These are phyloP conservation scores for Hypoxylon fragiforme DNA, from an alignment of 495 filamentous ascomycete genomes.

Conservation along the genomic window DNA sequence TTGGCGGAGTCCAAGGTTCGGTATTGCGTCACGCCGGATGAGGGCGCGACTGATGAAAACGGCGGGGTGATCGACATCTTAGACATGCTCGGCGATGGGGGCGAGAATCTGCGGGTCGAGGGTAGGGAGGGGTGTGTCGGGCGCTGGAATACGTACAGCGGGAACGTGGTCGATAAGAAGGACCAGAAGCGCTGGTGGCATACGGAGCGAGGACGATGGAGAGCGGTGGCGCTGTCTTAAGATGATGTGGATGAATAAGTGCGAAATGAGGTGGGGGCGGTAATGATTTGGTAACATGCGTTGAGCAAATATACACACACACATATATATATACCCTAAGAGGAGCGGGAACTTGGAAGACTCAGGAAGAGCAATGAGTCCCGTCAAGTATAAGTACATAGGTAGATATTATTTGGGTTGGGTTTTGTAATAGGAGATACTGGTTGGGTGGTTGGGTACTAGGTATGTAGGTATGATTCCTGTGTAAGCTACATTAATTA, in stretches of 20 bases:
- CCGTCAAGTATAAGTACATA: too few relatives aligned
- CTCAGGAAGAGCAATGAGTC: not conserved
- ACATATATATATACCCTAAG: conserved; percentile 24
- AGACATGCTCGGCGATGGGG: conserved; percentile 52
- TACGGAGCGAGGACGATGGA: conserved; percentile 53
- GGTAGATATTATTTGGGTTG: conserved; percentile 12
- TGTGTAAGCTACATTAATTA: too few relatives aligned
- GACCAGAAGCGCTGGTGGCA: conserved; percentile 54
- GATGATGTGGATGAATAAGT: not conserved
- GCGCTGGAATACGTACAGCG: conserved; percentile 55
- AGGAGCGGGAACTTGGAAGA: not conserved
- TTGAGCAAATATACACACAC: conserved; percentile 13
- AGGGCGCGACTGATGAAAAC: conserved; percentile 57
- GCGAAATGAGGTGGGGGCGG: not conserved
- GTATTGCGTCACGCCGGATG: conserved; percentile 63
- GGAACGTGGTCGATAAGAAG: conserved; percentile 47
- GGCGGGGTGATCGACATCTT: conserved; percentile 58
- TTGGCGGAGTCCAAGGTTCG: conserved; percentile 55
- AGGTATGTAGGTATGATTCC: too few relatives aligned
- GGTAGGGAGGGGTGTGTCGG: conserved; percentile 56
- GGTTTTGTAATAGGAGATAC: not conserved
- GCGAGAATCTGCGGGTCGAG: conserved; percentile 42
- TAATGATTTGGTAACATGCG: not conserved
- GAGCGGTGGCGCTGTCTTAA: conserved; percentile 39
- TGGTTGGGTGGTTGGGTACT: too few relatives aligned